phyloP scores from a whole-genome alignment of 805 yeast species.

The Saccharomycopsis synnaedendra region DNA sequence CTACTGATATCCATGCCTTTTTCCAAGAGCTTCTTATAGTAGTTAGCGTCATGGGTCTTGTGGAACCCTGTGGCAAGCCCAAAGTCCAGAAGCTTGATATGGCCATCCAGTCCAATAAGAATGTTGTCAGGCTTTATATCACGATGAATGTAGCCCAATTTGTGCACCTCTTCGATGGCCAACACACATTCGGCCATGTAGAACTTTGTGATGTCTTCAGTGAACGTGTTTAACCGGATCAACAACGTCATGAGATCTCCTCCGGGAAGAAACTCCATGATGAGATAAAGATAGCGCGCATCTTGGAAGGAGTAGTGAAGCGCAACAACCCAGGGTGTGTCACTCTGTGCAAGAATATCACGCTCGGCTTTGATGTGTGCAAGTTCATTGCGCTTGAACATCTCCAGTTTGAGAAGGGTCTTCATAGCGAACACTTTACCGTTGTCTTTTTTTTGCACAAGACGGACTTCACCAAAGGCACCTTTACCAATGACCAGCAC shows the following conservation, averaged over 20 bases:
- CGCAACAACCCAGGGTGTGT: conserved; percentile 88
- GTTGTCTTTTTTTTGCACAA: conserved; percentile 87
- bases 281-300: conserved; percentile 66
- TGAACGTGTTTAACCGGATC: conserved; percentile 86
- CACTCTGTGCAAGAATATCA: conserved; percentile 85
- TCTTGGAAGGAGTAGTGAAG: conserved; percentile 63
- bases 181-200: conserved; percentile 94
- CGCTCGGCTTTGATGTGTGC: conserved; percentile 95
- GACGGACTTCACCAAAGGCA: conserved; percentile 93
- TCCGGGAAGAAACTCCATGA: conserved; percentile 93
- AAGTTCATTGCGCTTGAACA: conserved; percentile 88
- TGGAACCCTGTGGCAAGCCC: conserved; percentile 87
- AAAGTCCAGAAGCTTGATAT: conserved; percentile 60
- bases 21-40: conserved; percentile 68
- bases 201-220: conserved; percentile 86
- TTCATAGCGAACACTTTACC: conserved; percentile 96
- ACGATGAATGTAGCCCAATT: conserved; percentile 88
- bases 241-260: conserved; percentile 93
- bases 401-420: conserved; percentile 79
- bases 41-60: conserved; percentile 82
- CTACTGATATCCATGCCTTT: conserved; percentile 19
- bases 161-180: conserved; percentile 90
- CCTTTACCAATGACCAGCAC: conserved; percentile 93
- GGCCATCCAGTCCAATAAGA: conserved; percentile 69
- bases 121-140: conserved; percentile 97